phyloP scores from a whole-genome alignment of 148 eudicot species.

The Vaccinium vitisidaea region DNA sequence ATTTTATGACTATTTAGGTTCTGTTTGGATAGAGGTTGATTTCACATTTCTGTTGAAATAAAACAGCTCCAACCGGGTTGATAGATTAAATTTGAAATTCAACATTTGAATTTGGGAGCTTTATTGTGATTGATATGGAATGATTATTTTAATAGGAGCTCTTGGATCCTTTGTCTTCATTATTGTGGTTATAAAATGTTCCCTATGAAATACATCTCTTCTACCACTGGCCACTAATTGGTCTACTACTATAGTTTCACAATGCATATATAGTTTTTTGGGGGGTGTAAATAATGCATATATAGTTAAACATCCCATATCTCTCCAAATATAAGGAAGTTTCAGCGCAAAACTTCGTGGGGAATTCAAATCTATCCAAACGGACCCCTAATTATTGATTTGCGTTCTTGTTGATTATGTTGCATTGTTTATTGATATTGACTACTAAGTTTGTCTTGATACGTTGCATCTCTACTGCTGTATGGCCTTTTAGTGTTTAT shows the following conservation, averaged over 20 bases:
- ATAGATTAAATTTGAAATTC: neutral
- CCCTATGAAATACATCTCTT: neutral
- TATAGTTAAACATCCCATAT: neutral
- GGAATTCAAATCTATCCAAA: neutral
- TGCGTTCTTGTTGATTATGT: neutral
- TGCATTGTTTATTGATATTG: neutral
- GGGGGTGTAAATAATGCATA: neutral
- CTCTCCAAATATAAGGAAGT: neutral
- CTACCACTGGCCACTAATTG: neutral
- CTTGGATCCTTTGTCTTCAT: neutral
- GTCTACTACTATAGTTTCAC: neutral
- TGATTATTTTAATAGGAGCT: neutral
- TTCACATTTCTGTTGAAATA: neutral
- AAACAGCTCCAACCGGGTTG: neutral
- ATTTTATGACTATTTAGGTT: neutral
- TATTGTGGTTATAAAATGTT: neutral
- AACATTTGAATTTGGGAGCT: neutral
- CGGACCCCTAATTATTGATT: neutral
- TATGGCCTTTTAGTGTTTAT: neutral
- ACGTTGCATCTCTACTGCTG: neutral
- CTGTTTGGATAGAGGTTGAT: neutral
- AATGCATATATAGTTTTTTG: neutral
- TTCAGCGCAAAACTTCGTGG: neutral
- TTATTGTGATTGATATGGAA: neutral
- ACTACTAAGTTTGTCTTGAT: neutral